Evolutionary conservation across 1,284 basidiomycete species (phyloP).

Genomic region (Ceratobasidium sp.): DNA sequence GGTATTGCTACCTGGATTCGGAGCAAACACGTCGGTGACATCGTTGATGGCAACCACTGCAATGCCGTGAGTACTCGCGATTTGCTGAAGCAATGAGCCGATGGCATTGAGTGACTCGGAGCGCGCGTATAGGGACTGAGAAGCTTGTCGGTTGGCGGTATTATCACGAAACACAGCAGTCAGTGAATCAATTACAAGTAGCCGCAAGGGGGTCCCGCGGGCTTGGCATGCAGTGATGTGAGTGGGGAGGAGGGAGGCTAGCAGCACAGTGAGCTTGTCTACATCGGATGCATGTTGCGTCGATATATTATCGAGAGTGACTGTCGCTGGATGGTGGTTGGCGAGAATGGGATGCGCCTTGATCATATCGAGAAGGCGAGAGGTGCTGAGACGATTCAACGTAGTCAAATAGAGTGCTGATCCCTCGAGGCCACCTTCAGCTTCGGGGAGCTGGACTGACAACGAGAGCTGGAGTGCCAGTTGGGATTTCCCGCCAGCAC

Average conservation of each 20-base stretch:
- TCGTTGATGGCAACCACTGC: constrained; percentile 87
- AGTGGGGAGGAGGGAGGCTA: constrained; percentile 72
- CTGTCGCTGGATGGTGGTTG: constrained; percentile 50
- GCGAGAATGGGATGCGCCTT: constrained; percentile 60
- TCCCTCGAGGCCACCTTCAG: constrained; percentile 61
- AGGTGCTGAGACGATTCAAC: constrained; percentile 73
- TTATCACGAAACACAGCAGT: constrained; percentile 76
- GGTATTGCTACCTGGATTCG: constrained; percentile 43
- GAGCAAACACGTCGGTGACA: constrained; percentile 73
- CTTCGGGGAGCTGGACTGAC: constrained; percentile 69
- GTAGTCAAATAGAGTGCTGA: constrained; percentile 79
- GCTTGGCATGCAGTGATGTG: constrained; percentile 57
- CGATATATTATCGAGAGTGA: constrained; percentile 69
- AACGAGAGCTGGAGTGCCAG: constrained; percentile 80
- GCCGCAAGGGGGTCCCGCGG: constrained; percentile 62
- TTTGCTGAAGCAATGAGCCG: constrained; percentile 67
- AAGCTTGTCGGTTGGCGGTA: constrained; percentile 60
- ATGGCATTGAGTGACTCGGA: constrained; percentile 72
- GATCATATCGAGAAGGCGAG: constrained; percentile 65
- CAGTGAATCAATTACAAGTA: constrained; percentile 83
- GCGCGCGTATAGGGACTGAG: constrained; percentile 67
- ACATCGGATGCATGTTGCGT: constrained; percentile 59
- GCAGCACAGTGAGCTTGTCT: constrained; percentile 65
- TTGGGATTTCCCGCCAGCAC: constrained; percentile 89
- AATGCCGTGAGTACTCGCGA: constrained; percentile 68